phyloP scores from a whole-genome alignment of 805 yeast genomes.

The Grigorovia yakushimaensis region DNA sequence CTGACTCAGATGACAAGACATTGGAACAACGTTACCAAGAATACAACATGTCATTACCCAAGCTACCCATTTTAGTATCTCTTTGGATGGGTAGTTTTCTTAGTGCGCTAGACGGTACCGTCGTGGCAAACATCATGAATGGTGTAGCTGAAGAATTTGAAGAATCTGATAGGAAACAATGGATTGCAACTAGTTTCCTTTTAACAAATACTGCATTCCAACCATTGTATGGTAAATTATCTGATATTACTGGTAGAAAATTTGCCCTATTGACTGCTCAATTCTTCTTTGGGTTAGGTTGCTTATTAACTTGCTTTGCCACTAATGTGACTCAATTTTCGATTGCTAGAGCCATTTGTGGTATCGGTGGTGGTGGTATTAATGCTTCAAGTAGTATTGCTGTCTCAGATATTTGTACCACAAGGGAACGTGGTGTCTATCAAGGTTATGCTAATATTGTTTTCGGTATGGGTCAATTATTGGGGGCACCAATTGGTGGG shows the following conservation, averaged over 20 bases:
- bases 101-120: slow-evolving; percentile 38
- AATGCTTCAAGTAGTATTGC: slow-evolving; percentile 66
- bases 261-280: slow-evolving; percentile 34
- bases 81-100: slow-evolving; percentile 40
- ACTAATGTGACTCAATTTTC: slow-evolving; percentile 30
- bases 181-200: slow-evolving; percentile 59
- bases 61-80: slow-evolving; percentile 28
- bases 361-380: slow-evolving; percentile 89
- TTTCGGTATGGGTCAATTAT: slow-evolving; percentile 64
- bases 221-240: slow-evolving; percentile 52
- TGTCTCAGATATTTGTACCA: slow-evolving; percentile 65
- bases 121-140: slow-evolving; percentile 41
- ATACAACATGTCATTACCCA: slow-evolving; percentile 21
- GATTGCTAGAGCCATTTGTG: slow-evolving; percentile 62
- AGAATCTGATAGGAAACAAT: slow-evolving; percentile 40
- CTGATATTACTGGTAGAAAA: slow-evolving; percentile 47
- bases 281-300: slow-evolving; percentile 37
- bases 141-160: slow-evolving; percentile 39
- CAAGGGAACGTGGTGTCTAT: slow-evolving; percentile 66
- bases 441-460: slow-evolving; percentile 77
- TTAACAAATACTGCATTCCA: slow-evolving; percentile 60
- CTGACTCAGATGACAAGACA: slow-evolving; percentile 2
- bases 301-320: slow-evolving; percentile 34
- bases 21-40: slow-evolving; percentile 20
- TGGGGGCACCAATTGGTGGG: slow-evolving; percentile 63